Evolutionary conservation across 2,329 filamentous ascomycete genomes (phyloP).

Genomic region (Talaromyces sp.): DNA sequence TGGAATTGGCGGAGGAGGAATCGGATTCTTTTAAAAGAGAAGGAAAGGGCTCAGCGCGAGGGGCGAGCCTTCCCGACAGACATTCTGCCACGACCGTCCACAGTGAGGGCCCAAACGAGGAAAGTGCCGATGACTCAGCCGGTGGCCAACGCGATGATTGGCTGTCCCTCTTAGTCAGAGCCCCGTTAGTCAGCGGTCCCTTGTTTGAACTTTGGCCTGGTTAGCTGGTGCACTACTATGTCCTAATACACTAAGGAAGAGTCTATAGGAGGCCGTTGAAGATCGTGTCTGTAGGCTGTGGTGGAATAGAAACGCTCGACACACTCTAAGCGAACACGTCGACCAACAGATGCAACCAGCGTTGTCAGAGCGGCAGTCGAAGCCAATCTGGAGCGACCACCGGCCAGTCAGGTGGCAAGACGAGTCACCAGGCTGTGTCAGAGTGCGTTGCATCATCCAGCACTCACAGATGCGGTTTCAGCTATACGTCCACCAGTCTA

Average conservation of each 20-base stretch:
- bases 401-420: constrained; percentile 7
- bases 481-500: not conserved
- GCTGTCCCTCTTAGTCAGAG: not conserved
- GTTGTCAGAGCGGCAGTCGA: not conserved
- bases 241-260: not conserved
- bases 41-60: constrained; percentile 3
- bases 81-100: not conserved
- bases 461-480: not conserved
- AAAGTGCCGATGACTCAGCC: constrained; percentile 22
- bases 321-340: not conserved
- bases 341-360: not conserved
- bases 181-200: not conserved
- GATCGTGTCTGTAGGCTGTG: not conserved
- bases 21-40: constrained; percentile 8
- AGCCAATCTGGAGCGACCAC: not conserved
- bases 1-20: not conserved
- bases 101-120: constrained; percentile 21
- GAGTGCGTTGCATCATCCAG: constrained; percentile 3
- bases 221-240: not conserved
- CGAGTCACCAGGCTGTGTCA: constrained; percentile 10
- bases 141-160: constrained; percentile 19
- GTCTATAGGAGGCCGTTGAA: not conserved
- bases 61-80: constrained; percentile 19
- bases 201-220: not conserved
- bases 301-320: not conserved